Base-by-base conservation (phyloP, 441 rosid species). In the Adansonia gregorii region DNA sequence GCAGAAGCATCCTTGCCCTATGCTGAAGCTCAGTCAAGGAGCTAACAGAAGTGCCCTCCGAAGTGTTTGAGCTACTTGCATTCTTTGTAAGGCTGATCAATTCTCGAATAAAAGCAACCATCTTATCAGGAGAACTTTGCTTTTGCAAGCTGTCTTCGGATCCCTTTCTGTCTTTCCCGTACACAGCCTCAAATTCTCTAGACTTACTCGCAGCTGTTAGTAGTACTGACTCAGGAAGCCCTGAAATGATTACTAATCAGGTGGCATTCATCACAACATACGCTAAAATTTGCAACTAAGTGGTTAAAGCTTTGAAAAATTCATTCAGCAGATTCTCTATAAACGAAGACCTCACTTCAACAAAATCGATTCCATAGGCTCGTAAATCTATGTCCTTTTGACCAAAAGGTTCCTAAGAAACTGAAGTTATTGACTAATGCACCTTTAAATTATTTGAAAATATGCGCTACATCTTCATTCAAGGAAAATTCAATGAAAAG, bases 161-260 rank as follows among this genome's bases (percentile, higher is more conserved):
- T 17, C 72, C 70, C 75, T 81, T 82, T 46, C 39, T 72, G 45
- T 75, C 81, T 72, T 79, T 83, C 80, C 93, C 98, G 27, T 89
- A 89, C 14, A 80, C 65, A 56, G 85, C 86, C 84, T 92, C 98
- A 68, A 97, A 93, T 73, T 92, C 93, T 81, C 77, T 80, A 61
- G 99, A 97, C 84, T 90, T 94, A 0, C 71, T 75, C 80, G 90
- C 89, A 27, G 99, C 98, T 54, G 88, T 88, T 77, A 78, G 63
- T 27, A 94, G 97, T 73, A 94, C 89, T 14, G 83, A 74, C 22
- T 88, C 88, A 0, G 98, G 97, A 52, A 97, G 85, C 79, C 99
- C 99, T 96, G 88, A 71, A 67, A 82, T 56, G 67, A 72, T 84
- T 59, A 77, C 80, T 43, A 63, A 66, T n/a, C 19, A 59, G 63